phyloP scores from a whole-genome alignment of 2,329 filamentous ascomycete species.

The Colletotrichum sp. region DNA sequence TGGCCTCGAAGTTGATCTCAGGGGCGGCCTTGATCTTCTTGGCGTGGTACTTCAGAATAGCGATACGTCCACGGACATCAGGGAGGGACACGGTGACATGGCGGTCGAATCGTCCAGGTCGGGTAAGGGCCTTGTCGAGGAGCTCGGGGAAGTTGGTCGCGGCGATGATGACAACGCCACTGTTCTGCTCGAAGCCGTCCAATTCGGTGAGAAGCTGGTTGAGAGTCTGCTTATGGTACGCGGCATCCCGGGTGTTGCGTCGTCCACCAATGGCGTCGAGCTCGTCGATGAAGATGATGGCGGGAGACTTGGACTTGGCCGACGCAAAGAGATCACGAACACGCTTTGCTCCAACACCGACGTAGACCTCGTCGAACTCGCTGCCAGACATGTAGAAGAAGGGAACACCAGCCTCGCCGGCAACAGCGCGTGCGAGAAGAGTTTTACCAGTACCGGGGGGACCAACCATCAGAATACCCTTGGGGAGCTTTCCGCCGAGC shows the following conservation, averaged over 20 bases:
- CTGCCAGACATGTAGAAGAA: conserved; percentile 99
- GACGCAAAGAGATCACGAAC: conserved; percentile 90
- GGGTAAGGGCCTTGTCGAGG: conserved; percentile 95
- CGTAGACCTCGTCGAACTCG: conserved; percentile 98
- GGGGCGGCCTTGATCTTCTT: conserved; percentile 83
- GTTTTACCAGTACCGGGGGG: conserved; percentile 98
- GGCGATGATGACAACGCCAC: conserved; percentile 92
- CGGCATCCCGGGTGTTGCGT: conserved; percentile 89
- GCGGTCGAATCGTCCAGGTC: conserved; percentile 94
- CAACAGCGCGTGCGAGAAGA: conserved; percentile 90
- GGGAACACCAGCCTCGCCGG: conserved; percentile 94
- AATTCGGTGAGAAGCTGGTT: conserved; percentile 97
- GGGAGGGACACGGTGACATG: conserved; percentile 88
- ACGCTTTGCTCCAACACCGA: conserved; percentile 94
- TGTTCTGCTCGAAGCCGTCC: conserved; percentile 95
- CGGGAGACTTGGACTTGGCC: conserved; percentile 83
- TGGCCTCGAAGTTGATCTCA: conserved; percentile 81
- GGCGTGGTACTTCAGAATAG: conserved; percentile 92
- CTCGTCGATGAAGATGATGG: conserved; percentile 96
- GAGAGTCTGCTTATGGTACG: conserved; percentile 95
- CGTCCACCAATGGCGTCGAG: conserved; percentile 94
- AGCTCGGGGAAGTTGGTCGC: conserved; percentile 96
- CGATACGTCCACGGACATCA: conserved; percentile 90
- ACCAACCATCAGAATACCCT: conserved; percentile 92
- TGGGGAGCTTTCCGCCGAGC: conserved; percentile 94